Conservation (phyloP, 768 basidiomycete genomes). For the Heimioporus sp. region DNA sequence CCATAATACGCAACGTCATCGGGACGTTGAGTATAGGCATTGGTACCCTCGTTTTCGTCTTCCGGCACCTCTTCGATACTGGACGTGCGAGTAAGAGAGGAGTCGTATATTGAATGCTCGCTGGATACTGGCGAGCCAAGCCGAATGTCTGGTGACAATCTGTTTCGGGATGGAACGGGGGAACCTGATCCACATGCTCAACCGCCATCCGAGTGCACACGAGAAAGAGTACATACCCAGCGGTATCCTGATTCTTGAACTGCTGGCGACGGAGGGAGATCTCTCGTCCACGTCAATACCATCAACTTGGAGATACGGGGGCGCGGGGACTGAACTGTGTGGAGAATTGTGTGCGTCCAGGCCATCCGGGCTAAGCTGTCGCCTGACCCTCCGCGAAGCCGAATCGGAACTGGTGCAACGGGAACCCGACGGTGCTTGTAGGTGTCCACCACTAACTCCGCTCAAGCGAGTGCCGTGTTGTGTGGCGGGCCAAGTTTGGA, state of each 20-base stretch:
- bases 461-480: background rate
- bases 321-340: conserved; percentile 21
- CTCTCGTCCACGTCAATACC: background rate
- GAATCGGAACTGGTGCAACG: conserved; percentile 14
- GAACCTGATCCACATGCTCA: conserved; percentile 10
- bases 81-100: conserved; percentile 36
- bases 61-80: conserved; percentile 44
- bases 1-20: conserved; percentile 13
- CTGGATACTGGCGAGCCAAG: conserved; percentile 10
- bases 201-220: background rate
- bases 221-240: conserved; percentile 8
- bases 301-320: conserved; percentile 27
- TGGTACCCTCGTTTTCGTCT: conserved; percentile 20
- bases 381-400: conserved; percentile 3
- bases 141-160: background rate
- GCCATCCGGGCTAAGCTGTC: conserved; percentile 9
- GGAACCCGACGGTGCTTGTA: background rate
- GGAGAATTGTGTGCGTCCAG: background rate
- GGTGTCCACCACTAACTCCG: background rate
- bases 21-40: conserved; percentile 4
- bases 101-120: conserved; percentile 2
- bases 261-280: conserved; percentile 8
- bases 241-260: conserved; percentile 6
- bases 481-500: background rate
- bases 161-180: background rate